Percentiles rank a stretch among this genome's conserved stretches.
Evolutionary conservation across 768 basidiomycete species (phyloP).

Genomic region (Lactifluus volemus): DNA sequence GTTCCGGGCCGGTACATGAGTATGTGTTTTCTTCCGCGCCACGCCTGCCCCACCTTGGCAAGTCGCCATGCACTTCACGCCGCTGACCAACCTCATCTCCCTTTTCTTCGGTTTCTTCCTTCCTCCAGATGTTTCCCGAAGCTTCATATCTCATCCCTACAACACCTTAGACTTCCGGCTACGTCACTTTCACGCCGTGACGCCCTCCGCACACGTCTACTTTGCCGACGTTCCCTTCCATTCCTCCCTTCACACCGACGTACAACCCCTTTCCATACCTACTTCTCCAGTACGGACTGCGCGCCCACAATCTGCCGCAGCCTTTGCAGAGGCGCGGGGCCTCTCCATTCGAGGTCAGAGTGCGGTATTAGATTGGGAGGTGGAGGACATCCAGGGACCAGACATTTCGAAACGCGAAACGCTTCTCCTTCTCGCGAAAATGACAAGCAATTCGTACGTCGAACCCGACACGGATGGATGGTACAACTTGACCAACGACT

Average conservation of each 20-base stretch:
- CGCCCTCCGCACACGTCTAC: conserved; percentile 36
- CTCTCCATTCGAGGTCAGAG: conserved; percentile 34
- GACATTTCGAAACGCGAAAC: conserved; percentile 71
- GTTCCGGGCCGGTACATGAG: not conserved
- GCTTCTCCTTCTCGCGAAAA: conserved; percentile 80
- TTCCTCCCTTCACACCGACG: conserved; percentile 9
- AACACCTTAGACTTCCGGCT: conserved; percentile 38
- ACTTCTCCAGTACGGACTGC: conserved; percentile 34
- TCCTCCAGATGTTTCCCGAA: not conserved
- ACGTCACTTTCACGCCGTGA: conserved; percentile 51
- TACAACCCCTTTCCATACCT: conserved; percentile 33
- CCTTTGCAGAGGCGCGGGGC: conserved; percentile 29
- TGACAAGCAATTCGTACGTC: conserved; percentile 89
- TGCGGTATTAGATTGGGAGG: conserved; percentile 58
- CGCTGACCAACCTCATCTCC: not conserved
- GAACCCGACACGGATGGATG: conserved; percentile 52
- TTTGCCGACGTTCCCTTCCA: conserved; percentile 41
- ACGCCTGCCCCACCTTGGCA: no score
- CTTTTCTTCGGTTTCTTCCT: not conserved
- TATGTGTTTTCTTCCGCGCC: no score
- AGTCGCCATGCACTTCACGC: not conserved
- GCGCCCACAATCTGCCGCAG: conserved; percentile 36
- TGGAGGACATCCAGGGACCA: conserved; percentile 63
- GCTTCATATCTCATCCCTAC: not conserved
- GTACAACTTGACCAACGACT: conserved; percentile 65